These are phyloP conservation scores for Melaleuca quinquenervia DNA, from an alignment of 345 rosid genomes.

Conservation along the genomic window DNA sequence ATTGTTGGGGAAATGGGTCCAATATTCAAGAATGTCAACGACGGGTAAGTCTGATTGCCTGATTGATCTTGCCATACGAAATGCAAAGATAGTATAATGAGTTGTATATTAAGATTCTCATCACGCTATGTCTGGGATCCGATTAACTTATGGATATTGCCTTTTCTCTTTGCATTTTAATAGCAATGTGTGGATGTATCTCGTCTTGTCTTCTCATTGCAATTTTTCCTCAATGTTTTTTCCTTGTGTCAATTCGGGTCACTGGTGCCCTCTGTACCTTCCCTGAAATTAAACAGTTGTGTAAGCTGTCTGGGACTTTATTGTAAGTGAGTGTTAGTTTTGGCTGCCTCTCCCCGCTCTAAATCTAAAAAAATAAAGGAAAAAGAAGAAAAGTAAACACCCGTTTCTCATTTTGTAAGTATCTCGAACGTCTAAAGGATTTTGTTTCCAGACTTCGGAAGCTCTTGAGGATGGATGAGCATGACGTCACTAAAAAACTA, in stretches of 20 bases:
- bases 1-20: neutral
- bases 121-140: neutral
- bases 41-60: neutral
- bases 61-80: neutral
- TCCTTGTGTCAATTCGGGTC: neutral
- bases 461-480: neutral
- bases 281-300: neutral
- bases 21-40: rapidly evolving
- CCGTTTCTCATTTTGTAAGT: neutral
- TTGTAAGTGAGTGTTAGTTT: no score
- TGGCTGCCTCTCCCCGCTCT: no score
- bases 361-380: no score
- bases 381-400: neutral
- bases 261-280: rapidly evolving
- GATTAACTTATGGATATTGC: neutral
- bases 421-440: neutral
- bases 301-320: no score
- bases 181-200: neutral
- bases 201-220: neutral
- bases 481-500: neutral
- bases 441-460: neutral
- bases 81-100: neutral
- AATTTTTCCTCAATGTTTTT: neutral
- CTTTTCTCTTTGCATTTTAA: rapidly evolving
- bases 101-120: neutral